Base-by-base conservation (phyloP, 2,329 filamentous ascomycete species). In the Ascochyta lentis region DNA sequence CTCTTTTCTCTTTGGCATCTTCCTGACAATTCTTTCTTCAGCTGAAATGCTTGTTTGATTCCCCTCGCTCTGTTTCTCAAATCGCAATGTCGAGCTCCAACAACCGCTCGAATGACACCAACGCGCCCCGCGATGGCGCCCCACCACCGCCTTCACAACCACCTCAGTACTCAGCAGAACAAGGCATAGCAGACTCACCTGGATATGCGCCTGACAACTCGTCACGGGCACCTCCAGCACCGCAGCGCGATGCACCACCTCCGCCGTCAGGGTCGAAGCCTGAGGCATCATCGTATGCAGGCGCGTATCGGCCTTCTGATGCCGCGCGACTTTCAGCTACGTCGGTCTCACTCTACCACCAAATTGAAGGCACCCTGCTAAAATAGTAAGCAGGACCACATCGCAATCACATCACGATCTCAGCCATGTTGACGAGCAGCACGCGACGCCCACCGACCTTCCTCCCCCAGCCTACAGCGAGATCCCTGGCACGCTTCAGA, bases 401-500 rank as follows among this genome's bases (percentile, higher is more conserved):
- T 38, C 55, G 38, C 31, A 51, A 31, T 53, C 61, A 3, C 59
- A 64, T 34, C 51, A 63, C 41, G 65, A 53, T 47, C 49, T 62
- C 46, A 51, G 61, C 27, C 49, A 66, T 35, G 42, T 59, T 37
- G 61, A 66, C 48, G 51, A 61, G 7, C 35, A 56, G n/a, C 50
- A 65, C 22, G 54, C 61, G 33, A 43, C 64, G 4, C 52, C 44
- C 33, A 42, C 52, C 27, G 63, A 67, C 40, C 54, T 67, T 15
- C 63, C 75, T 24, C 76, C 76, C 27, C 77, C 75, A 38, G 67
- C 76, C 40, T 79, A 80, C 57, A 77, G 70, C 52, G 76, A 78
- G 31, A 60, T 67, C 10, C 75, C 75, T 29, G 77, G 77, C 49
- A 74, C 76, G 43, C 71, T 78, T 24, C 53, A 60, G 19, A 68